Evolutionary conservation across 2,329 filamentous ascomycete species (phyloP), one percentile per base, ranked within the genome.

Genomic region (Colletotrichum melonis): DNA sequence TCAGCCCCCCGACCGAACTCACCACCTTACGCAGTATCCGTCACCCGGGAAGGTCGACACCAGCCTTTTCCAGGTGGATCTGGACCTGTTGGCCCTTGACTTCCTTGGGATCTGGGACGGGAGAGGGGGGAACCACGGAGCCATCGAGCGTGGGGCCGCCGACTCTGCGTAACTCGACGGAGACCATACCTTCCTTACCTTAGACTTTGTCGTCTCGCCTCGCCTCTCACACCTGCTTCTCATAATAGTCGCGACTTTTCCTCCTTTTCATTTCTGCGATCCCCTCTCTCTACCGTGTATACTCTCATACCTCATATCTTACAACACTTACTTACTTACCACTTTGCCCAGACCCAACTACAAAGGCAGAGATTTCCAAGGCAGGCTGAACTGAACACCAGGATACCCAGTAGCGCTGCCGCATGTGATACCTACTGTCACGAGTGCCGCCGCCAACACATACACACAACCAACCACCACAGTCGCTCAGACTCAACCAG

Each of bases 361-460:
- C 46, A 62, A 66, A 71, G 71, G 35, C 71, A 73, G 71, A 73
- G 55, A 71, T 73, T 73, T 73, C 46, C 42, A 8, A 70, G 66
- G 22, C 46, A 56, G 42, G 16, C 55, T 65, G 66, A 46, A 56
- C 55, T 65, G 66, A 46, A 46, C 66, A 63, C 59, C 70, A 60
- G 64, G 55, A 66, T 60, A 57, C 4, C 28, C 60, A 70, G 67
- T 35, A 35, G 70, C 38, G 66, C 42, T 49, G 60, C 56, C 65
- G 71, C 71, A 73, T 73, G 67, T 73, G 71, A 73, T 66, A 73
- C 62, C 42, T n/a, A 19, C 42, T 28, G 60, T 71, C 69, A 68
- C 49, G 57, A 72, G 59, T 46, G 42, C 64, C 35, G 16, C 19
- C 59, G 28, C 12, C 60, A 63, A 56, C 69, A 38, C 57, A 38